Base-by-base conservation (phyloP, 306 rosid species). In the Fragaria ananassa region DNA sequence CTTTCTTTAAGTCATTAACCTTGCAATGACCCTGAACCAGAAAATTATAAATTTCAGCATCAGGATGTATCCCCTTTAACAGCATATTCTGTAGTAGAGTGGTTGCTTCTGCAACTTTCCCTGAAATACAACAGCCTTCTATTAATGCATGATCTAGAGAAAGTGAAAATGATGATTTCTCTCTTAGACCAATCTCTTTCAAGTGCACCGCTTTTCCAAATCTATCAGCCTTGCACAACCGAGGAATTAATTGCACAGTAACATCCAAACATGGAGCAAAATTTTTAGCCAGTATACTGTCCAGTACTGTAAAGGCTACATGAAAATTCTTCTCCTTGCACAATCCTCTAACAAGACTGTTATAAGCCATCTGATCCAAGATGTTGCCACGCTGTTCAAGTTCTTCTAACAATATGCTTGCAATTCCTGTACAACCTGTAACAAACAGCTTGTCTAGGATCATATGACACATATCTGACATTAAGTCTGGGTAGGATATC, bases 21-120 rank as follows among this genome's bases (percentile, higher is more conserved):
- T 75, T 77, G 85, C 89, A 87, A 81, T 81, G 77, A 50, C 91
- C 92, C 81, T 86, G 89, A 78, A 90, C 85, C 77, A 92, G 86
- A 25, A 79, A 62, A 78, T 89, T 87, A 74, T 80, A 88, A 45
- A 84, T 81, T 79, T 84, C 86, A 42, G 80, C 82, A 83, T 89
- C 87, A 63, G 83, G 84, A 85, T 35, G 18, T 25, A 79, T 74
- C 60, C 91, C 89, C 47, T 83, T 65, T 44, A 79, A 81, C 76
- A 81, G 44, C 88, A 95, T 83, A 71, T 85, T 85, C 44, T 42
- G 83, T 68, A 90, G 74, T 65, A 90, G 65, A 47, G 79, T 18
- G 68, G 77, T 76, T 25, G 89, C 89, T 84, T 87, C 89, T 84
- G 39, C 75, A 74, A 81, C 80, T 79, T 82, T 88, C 51, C 90